Conservation (phyloP, 805 yeast genomes). For the Saccharomyces eubayanus region DNA sequence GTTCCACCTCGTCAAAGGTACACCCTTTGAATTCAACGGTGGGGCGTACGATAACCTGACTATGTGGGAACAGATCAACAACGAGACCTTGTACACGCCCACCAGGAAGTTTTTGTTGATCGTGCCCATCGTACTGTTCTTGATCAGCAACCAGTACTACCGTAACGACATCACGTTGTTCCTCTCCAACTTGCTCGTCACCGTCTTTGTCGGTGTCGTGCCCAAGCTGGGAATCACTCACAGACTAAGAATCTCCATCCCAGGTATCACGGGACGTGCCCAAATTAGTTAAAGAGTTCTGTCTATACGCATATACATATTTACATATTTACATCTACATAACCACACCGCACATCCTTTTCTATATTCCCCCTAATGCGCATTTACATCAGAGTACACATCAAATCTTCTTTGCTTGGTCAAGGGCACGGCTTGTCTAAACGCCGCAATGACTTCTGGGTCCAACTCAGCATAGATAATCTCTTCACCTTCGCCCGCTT, state of each 20-base stretch:
- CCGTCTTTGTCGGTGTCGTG: conserved; percentile 77
- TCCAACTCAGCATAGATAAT: conserved; percentile 68
- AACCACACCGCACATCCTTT: not conserved
- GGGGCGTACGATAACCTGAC: conserved; percentile 92
- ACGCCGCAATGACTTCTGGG: conserved; percentile 46
- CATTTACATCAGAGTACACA: conserved; percentile 34
- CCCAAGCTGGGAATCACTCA: conserved; percentile 82
- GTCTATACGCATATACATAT: not conserved
- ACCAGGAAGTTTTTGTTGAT: conserved; percentile 83
- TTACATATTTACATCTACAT: not conserved
- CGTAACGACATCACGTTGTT: conserved; percentile 74
- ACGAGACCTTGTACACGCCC: conserved; percentile 94
- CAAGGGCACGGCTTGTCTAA: conserved; percentile 63
- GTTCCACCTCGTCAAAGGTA: conserved; percentile 93
- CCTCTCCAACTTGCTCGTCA: conserved; percentile 58
- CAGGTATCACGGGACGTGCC: conserved; percentile 34
- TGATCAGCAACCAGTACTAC: conserved; percentile 82
- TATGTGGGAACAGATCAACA: conserved; percentile 94
- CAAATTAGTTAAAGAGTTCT: conserved; percentile 16
- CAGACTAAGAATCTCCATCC: conserved; percentile 56
- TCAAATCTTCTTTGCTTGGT: conserved; percentile 65
- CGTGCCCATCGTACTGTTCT: conserved; percentile 79
- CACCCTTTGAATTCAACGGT: conserved; percentile 88
- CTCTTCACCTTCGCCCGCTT: conserved; percentile 74
- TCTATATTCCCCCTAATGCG: conserved; percentile 2